Evolutionary conservation across 2,329 filamentous ascomycete species (phyloP).

Genomic region (Cercospora sp.): DNA sequence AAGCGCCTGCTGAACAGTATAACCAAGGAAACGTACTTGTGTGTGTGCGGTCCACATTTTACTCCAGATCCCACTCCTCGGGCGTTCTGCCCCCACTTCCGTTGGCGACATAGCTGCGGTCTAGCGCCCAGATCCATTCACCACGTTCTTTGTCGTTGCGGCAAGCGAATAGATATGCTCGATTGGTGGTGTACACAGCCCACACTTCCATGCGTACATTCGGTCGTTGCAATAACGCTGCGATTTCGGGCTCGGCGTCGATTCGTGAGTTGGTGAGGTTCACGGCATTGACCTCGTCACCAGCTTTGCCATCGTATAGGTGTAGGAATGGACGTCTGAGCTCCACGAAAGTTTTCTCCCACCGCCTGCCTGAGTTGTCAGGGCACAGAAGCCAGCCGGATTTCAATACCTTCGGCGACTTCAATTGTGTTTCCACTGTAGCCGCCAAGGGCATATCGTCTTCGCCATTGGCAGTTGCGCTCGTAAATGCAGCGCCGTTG

Average conservation of each 20-base stretch:
- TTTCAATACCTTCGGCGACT: slow-evolving; percentile 73
- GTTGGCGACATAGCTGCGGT: slow-evolving; percentile 68
- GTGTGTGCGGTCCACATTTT: neutral
- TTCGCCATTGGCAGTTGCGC: slow-evolving; percentile 34
- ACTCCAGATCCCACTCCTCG: slow-evolving; percentile 24
- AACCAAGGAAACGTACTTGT: neutral
- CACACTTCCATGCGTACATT: slow-evolving; percentile 61
- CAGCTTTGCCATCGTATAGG: slow-evolving; percentile 74
- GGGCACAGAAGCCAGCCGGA: slow-evolving; percentile 83
- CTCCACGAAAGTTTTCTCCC: slow-evolving; percentile 92
- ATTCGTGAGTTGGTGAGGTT: slow-evolving; percentile 88
- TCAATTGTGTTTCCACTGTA: slow-evolving; percentile 73
- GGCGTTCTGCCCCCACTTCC: slow-evolving; percentile 31
- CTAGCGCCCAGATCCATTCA: slow-evolving; percentile 95
- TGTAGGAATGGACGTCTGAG: slow-evolving; percentile 88
- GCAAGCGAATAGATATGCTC: slow-evolving; percentile 92
- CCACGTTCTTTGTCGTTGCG: slow-evolving; percentile 88
- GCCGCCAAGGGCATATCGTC: slow-evolving; percentile 67
- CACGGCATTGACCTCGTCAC: slow-evolving; percentile 87
- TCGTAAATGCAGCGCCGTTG: slow-evolving; percentile 56
- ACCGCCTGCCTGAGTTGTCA: slow-evolving; percentile 73
- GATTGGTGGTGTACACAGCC: slow-evolving; percentile 85
- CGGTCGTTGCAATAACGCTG: slow-evolving; percentile 62
- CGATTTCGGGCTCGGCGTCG: slow-evolving; percentile 86
- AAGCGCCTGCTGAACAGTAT: slow-evolving; percentile 8